These are phyloP conservation scores for Alternaria ethzedia DNA, from an alignment of 2,329 filamentous ascomycete genomes.

Conservation along the genomic window DNA sequence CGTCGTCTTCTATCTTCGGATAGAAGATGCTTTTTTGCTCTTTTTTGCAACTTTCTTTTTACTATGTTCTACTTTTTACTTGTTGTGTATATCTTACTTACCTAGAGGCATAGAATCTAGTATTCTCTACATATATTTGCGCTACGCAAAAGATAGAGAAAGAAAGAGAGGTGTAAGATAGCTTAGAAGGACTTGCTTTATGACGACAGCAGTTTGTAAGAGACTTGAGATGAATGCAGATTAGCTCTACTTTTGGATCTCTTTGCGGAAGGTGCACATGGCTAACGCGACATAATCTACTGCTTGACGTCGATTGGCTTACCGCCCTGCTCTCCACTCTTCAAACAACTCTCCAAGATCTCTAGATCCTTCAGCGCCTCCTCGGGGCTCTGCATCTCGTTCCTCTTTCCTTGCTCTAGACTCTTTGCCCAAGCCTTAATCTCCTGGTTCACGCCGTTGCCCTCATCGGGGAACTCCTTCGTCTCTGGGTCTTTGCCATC, in stretches of 20 bases:
- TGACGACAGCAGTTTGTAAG: not conserved
- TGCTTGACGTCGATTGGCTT: slow-evolving; percentile 33
- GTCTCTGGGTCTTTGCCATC: slow-evolving; percentile 40
- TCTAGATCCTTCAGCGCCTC: slow-evolving; percentile 68
- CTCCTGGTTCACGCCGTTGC: slow-evolving; percentile 64
- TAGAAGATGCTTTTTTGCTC: not conserved
- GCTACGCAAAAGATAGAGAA: not conserved
- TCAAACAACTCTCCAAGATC: slow-evolving; percentile 54
- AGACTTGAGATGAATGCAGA: not conserved
- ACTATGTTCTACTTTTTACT: not conserved
- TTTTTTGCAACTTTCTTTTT: not conserved
- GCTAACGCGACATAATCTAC: not conserved
- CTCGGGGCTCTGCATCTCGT: slow-evolving; percentile 62
- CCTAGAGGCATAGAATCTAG: accelerated
- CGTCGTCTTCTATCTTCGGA: not conserved
- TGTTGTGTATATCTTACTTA: not conserved
- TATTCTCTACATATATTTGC: not conserved
- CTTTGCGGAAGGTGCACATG: no score
- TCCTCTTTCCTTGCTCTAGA: slow-evolving; percentile 55
- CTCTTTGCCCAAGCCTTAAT: slow-evolving; percentile 66
- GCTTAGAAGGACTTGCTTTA: no score
- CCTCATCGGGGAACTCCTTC: slow-evolving; percentile 57
- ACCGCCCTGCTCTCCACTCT: slow-evolving; percentile 50
- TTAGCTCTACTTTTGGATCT: not conserved
- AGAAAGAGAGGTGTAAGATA: not conserved